These are phyloP conservation scores for Cytospora mali DNA, from an alignment of 2,329 filamentous ascomycete species.

Conservation along the genomic window DNA sequence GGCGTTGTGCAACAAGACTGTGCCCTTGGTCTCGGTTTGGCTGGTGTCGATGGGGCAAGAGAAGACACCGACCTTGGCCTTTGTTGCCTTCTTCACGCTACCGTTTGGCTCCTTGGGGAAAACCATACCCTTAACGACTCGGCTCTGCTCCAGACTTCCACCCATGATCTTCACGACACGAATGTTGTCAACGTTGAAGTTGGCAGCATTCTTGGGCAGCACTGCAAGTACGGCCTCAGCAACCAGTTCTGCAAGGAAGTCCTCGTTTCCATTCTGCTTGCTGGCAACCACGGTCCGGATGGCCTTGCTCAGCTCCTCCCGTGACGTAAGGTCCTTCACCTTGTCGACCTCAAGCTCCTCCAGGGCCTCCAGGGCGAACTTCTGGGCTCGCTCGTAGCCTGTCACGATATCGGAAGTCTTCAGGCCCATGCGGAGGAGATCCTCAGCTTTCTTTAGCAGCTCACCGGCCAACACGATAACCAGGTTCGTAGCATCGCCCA, in stretches of 20 bases:
- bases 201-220: slow-evolving; percentile 89
- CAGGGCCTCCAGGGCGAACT: slow-evolving; percentile 80
- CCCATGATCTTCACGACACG: slow-evolving; percentile 99
- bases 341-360: slow-evolving; percentile 91
- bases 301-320: slow-evolving; percentile 88
- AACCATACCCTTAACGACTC: slow-evolving; percentile 97
- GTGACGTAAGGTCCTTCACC: slow-evolving; percentile 79
- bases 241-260: slow-evolving; percentile 82
- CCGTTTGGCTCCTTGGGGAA: slow-evolving; percentile 96
- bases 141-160: slow-evolving; percentile 89
- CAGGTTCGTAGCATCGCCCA: slow-evolving; percentile 97
- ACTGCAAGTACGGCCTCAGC: slow-evolving; percentile 84
- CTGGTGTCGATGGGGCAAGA: slow-evolving; percentile 94
- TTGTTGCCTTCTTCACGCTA: slow-evolving; percentile 82
- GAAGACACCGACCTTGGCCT: slow-evolving; percentile 96
- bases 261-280: slow-evolving; percentile 94
- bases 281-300: slow-evolving; percentile 93
- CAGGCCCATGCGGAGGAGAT: slow-evolving; percentile 91
- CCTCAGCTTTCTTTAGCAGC: slow-evolving; percentile 94
- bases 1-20: slow-evolving; percentile 92
- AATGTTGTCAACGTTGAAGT: slow-evolving; percentile 99
- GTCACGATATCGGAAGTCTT: slow-evolving; percentile 98
- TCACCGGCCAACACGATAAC: slow-evolving; percentile 96
- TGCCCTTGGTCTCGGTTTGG: slow-evolving; percentile 98
- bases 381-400: slow-evolving; percentile 93